phyloP scores from a whole-genome alignment of 306 rosid species.

The Rubus parviflorus region DNA sequence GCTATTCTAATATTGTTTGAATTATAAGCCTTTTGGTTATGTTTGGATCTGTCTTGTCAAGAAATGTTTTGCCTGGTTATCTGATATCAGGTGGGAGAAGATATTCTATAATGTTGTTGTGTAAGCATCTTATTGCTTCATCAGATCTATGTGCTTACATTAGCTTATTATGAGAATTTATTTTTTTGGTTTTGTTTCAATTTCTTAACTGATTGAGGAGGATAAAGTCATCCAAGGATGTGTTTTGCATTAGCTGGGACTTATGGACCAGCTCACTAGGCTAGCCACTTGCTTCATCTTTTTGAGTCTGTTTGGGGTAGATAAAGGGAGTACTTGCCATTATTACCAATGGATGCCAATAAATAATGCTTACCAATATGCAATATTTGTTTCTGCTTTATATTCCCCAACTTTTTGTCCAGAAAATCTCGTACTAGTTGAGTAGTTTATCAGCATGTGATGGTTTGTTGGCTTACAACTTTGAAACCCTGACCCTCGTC shows the following conservation, averaged over 20 bases:
- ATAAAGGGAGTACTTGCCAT: background rate
- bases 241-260: background rate
- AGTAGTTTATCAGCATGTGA: background rate
- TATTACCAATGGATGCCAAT: background rate
- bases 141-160: background rate
- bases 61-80: background rate
- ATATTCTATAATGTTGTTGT: background rate
- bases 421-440: background rate
- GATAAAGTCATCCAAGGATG: background rate
- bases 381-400: background rate
- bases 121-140: background rate
- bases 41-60: background rate
- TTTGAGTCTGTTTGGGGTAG: background rate
- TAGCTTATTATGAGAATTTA: background rate
- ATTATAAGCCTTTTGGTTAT: background rate
- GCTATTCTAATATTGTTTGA: conserved; percentile 4
- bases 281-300: background rate
- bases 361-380: background rate
- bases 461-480: background rate
- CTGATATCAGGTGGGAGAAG: background rate
- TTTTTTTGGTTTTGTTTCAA: background rate
- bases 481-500: background rate
- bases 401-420: background rate
- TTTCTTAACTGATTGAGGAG: background rate
- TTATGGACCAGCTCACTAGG: background rate